Percentiles rank a stretch among this genome's conserved stretches.
Evolutionary conservation across 192 early-diverging fungal genomes (phyloP).

Genomic region (Coemansia aciculifera): DNA sequence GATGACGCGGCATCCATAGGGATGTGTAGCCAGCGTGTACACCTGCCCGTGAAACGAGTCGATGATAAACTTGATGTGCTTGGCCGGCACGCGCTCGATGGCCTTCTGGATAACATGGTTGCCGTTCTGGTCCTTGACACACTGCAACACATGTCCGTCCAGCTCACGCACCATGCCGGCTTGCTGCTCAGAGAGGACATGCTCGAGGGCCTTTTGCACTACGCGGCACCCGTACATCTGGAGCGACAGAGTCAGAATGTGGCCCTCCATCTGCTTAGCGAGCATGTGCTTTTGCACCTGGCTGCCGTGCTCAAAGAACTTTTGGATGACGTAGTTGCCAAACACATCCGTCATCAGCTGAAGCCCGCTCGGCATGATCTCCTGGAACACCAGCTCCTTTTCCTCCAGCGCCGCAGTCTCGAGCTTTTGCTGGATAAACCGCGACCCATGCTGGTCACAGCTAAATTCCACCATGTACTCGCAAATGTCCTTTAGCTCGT

Average conservation of each 20-base stretch:
- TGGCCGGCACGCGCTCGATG: constrained; percentile 91
- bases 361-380: constrained; percentile 85
- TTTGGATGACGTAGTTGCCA: constrained; percentile 99
- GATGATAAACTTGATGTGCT: constrained; percentile 96
- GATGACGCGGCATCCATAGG: constrained; percentile 98
- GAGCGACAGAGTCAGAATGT: constrained; percentile 88
- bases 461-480: constrained; percentile 97
- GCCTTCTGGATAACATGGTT: constrained; percentile 99
- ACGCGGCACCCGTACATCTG: constrained; percentile 99
- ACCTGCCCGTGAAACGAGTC: constrained; percentile 97
- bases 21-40: constrained; percentile 93
- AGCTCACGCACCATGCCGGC: constrained; percentile 86
- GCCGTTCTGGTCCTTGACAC: constrained; percentile 99
- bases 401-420: constrained; percentile 91
- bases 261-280: constrained; percentile 94
- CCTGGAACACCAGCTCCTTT: constrained; percentile 96
- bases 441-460: constrained; percentile 97
- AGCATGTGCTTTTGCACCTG: constrained; percentile 90
- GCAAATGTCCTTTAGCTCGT: constrained; percentile 94
- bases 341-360: constrained; percentile 99
- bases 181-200: constrained; percentile 90
- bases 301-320: constrained; percentile 99
- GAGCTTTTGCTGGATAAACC: constrained; percentile 98
- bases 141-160: constrained; percentile 94
- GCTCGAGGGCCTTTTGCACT: constrained; percentile 97